Evolutionary conservation across 2,329 filamentous ascomycete species (phyloP).

Genomic region (Mariannaea sp.): DNA sequence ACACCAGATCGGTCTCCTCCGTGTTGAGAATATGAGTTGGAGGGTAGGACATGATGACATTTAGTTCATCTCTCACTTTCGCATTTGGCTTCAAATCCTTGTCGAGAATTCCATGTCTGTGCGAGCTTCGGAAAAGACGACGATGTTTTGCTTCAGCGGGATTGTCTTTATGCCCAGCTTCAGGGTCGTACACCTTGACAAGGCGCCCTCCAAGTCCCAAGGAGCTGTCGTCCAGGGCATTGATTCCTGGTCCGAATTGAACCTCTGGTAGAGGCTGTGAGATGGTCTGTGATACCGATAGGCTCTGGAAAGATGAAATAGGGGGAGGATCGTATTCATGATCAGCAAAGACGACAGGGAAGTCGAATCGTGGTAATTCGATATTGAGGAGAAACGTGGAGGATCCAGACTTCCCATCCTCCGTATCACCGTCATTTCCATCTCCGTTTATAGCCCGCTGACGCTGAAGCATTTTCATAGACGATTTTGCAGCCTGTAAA

Average conservation of each 20-base stretch:
- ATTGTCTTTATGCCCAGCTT: conserved; percentile 87
- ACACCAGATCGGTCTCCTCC: conserved; percentile 94
- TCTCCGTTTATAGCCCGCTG: conserved; percentile 51
- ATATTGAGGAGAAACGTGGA: conserved; percentile 82
- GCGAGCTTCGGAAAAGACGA: conserved; percentile 85
- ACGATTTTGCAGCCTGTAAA: conserved; percentile 65
- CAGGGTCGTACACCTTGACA: conserved; percentile 89
- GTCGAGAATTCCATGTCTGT: conserved; percentile 89
- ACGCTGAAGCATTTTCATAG: conserved; percentile 62
- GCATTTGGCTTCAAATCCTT: conserved; percentile 95
- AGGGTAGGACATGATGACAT: conserved; percentile 87
- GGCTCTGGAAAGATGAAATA: conserved; percentile 73
- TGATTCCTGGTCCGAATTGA: conserved; percentile 87
- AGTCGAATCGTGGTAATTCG: conserved; percentile 93
- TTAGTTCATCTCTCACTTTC: conserved; percentile 92
- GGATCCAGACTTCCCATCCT: conserved; percentile 53
- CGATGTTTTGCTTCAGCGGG: conserved; percentile 95
- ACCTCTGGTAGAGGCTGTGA: conserved; percentile 85
- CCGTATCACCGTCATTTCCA: conserved; percentile 25
- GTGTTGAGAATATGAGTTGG: conserved; percentile 86
- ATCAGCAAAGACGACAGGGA: conserved; percentile 93
- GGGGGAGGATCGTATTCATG: conserved; percentile 88
- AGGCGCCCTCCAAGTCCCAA: conserved; percentile 62
- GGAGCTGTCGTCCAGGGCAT: conserved; percentile 62
- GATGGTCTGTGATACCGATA: conserved; percentile 63